These are phyloP conservation scores for Citrus trifoliata DNA, from an alignment of 345 rosid species.

Conservation along the genomic window DNA sequence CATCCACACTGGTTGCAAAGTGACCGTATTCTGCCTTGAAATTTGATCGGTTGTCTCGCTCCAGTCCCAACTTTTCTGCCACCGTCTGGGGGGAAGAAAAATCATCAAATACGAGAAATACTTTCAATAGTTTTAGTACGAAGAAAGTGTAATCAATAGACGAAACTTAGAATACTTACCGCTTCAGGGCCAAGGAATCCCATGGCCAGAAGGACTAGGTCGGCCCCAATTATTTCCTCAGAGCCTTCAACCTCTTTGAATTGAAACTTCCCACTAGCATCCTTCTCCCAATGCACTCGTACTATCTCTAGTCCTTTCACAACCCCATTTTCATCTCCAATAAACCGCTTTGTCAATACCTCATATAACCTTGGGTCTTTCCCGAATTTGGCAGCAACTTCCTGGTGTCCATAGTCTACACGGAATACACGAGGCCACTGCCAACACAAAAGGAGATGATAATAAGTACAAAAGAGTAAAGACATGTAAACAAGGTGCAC, in stretches of 20 bases:
- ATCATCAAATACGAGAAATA: constrained; percentile 1
- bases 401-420: constrained; percentile 95
- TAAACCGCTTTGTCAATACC: constrained; percentile 83
- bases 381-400: constrained; percentile 81
- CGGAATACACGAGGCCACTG: constrained; percentile 99
- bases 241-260: constrained; percentile 86
- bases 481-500: background rate
- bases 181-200: constrained; percentile 98
- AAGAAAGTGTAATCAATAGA: background rate
- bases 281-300: constrained; percentile 84
- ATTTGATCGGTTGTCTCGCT: constrained; percentile 79
- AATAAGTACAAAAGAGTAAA: background rate
- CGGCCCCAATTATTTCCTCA: constrained; percentile 82
- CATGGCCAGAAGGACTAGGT: constrained; percentile 90
- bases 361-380: constrained; percentile 92
- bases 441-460: constrained; percentile 8
- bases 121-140: background rate
- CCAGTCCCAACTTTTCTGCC: constrained; percentile 88
- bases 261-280: constrained; percentile 74
- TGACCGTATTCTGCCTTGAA: constrained; percentile 95
- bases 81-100: constrained; percentile 33
- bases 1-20: constrained; percentile 73
- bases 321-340: constrained; percentile 79
- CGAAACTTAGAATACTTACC: constrained; percentile 38
- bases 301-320: constrained; percentile 86